Percentiles rank a stretch among this genome's conserved stretches.
phyloP scores from a whole-genome alignment of 345 rosid species.

The Rhodamnia argentea region DNA sequence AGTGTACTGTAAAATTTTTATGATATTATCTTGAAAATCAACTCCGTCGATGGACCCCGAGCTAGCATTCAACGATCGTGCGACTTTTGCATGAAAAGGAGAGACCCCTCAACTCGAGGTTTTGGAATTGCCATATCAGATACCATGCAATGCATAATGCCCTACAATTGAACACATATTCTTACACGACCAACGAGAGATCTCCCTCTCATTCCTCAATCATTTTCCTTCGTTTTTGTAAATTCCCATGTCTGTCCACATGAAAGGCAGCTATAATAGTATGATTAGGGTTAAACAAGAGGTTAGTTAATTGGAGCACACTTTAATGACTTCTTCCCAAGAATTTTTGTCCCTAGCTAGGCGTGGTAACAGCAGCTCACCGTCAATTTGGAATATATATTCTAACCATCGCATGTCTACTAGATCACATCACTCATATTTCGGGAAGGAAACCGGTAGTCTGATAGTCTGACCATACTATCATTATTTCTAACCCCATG shows the following conservation, averaged over 20 bases:
- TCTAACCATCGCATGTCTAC: not conserved
- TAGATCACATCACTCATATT: not conserved
- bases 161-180: not conserved
- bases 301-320: not conserved
- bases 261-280: not conserved
- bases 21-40: not conserved
- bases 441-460: too few species aligned
- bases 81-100: not conserved
- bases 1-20: not conserved
- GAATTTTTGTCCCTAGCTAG: not conserved
- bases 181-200: conserved; percentile 27
- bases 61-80: not conserved
- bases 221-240: conserved; percentile 16
- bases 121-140: not conserved
- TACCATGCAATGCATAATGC: not conserved
- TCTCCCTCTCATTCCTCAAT: conserved; percentile 36
- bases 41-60: not conserved
- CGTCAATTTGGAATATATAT: not conserved
- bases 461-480: too few species aligned
- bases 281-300: not conserved
- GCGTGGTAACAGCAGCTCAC: not conserved
- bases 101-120: not conserved
- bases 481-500: too few species aligned
- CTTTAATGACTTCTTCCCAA: not conserved
- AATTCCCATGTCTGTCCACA: not conserved